Evolutionary conservation across 306 rosid species (phyloP), one percentile per base, ranked within the genome.

Genomic region (Quercus alba): DNA sequence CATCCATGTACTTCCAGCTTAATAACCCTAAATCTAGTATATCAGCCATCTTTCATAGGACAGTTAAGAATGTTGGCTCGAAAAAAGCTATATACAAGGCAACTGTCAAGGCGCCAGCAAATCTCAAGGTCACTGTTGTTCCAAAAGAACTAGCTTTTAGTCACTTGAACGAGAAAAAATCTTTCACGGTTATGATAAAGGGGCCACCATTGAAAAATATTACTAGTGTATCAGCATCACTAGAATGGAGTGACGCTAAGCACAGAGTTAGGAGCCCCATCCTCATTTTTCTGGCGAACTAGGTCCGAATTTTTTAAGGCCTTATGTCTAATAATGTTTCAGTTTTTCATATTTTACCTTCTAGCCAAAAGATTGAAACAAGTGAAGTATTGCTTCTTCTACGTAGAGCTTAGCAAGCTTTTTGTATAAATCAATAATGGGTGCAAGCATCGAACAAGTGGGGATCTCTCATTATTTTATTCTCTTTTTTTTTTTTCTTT

Each of bases 221-320:
- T 0, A 87, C 4, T 4, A 1, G 0, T 9, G 72, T 80, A 54
- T 55, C 85, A 5, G 93, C 90, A 28, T 63, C 68, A 12, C 90
- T 90, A 25, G 89, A 88, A 76, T 94, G 98, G 98, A 62, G 38
- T 21, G 96, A 90, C 76, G 70, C 85, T 35, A 77, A 49, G 56
- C 96, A 92, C 21, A 83, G 20, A 49, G 98, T 92, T 79, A 80
- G 79, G 83, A 90, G 89, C 82, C 92, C 84, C 3, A 88, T 90
- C 67, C 59, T 89, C 10, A 82, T 88, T n/a, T 82, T 70, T 56
- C 17, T 49, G 3, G 46, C 46, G 3, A 41, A 8, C 11, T 41
- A 41, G 46, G 46, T 41, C 46, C 12, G 3, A 41, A 8, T 41
- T 41, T 38, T 41, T 41, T 41, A 41, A 41, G 46, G 46, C 3